These are phyloP conservation scores for Diutina siamensis DNA, from an alignment of 1,139 yeast genomes.

Conservation along the genomic window DNA sequence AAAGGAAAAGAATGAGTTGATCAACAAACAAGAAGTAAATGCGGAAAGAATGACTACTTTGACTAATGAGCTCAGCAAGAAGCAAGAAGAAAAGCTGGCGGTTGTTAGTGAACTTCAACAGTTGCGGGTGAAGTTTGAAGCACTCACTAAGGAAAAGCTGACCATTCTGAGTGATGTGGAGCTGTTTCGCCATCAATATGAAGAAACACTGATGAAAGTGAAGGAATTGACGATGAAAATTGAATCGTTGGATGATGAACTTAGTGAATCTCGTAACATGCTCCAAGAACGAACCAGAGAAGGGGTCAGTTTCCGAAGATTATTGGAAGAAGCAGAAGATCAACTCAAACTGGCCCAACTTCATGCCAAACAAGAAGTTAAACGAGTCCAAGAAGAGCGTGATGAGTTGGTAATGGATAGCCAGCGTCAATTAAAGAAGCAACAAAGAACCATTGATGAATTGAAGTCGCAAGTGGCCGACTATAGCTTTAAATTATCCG, in stretches of 20 bases:
- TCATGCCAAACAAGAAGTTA: conserved; percentile 20
- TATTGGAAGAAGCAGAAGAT: conserved; percentile 59
- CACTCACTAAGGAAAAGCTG: conserved; percentile 33
- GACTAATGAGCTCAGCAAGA: conserved; percentile 18
- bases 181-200: conserved; percentile 57
- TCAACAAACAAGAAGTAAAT: conserved; percentile 29
- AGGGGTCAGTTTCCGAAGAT: conserved; percentile 56
- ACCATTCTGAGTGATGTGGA: conserved; percentile 46
- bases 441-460: conserved; percentile 42
- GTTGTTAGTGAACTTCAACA: conserved; percentile 38
- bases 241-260: conserved; percentile 70
- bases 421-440: conserved; percentile 34
- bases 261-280: conserved; percentile 58
- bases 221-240: conserved; percentile 51
- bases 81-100: conserved; percentile 42
- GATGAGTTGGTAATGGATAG: conserved; percentile 44
- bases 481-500: conserved; percentile 18
- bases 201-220: conserved; percentile 59
- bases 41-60: conserved; percentile 25
- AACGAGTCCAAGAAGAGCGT: conserved; percentile 42
- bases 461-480: conserved; percentile 20
- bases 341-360: conserved; percentile 34
- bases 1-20: conserved; percentile 27
- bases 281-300: conserved; percentile 77
- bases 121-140: conserved; percentile 40